Percentiles rank a stretch among this genome's conserved stretches.
Evolutionary conservation across 352 stramenopile genomes (phyloP).

Genomic region (Pythium dissimile): DNA sequence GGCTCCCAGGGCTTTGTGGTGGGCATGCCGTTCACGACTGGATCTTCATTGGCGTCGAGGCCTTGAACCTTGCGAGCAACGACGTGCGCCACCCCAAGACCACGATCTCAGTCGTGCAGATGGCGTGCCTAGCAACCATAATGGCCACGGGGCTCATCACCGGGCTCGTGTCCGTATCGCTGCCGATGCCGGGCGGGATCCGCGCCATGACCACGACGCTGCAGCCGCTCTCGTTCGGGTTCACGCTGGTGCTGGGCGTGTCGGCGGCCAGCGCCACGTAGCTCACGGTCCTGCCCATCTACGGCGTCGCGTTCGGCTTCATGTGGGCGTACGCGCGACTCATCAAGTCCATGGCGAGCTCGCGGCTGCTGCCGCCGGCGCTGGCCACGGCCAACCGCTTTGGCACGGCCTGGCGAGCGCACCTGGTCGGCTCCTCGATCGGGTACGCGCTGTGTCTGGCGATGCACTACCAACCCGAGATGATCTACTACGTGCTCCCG

Average conservation of each 20-base stretch:
- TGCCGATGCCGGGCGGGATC: neutral
- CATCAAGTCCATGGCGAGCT: conserved; percentile 7
- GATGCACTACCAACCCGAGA: neutral
- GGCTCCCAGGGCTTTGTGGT: neutral
- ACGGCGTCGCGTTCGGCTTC: conserved; percentile 9
- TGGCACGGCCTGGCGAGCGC: conserved; percentile 5
- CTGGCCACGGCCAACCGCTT: conserved; percentile 6
- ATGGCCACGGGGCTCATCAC: conserved; percentile 1
- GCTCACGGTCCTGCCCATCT: neutral
- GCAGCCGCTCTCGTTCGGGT: neutral
- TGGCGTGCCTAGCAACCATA: neutral
- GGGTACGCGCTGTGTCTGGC: conserved; percentile 18
- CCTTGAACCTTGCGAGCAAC: conserved; percentile 12
- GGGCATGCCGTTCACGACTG: conserved; percentile 8
- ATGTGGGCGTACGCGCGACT: conserved; percentile 6
- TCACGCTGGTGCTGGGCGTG: neutral
- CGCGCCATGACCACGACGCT: neutral
- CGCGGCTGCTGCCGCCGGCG: conserved; percentile 5
- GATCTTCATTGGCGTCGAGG: conserved; percentile 18
- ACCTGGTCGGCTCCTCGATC: conserved; percentile 1
- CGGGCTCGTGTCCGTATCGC: neutral
- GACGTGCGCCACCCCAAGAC: conserved; percentile 1
- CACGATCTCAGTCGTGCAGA: conserved; percentile 7
- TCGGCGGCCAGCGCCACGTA: neutral
- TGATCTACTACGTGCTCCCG: conserved; percentile 11